Conservation (phyloP, 768 basidiomycete species). For the Flagelloscypha sp. region DNA sequence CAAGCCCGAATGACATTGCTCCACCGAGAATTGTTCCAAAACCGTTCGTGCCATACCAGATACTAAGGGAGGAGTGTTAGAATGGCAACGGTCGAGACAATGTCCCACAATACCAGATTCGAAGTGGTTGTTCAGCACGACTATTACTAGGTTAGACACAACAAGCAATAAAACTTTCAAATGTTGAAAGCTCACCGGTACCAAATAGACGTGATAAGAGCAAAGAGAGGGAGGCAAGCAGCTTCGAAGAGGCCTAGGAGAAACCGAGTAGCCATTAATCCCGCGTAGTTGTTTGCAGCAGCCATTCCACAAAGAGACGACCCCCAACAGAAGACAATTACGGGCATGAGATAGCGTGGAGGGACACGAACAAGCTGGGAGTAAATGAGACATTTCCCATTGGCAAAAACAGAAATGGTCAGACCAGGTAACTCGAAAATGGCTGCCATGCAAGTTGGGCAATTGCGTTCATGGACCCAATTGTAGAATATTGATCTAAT, state of each 20-base stretch:
- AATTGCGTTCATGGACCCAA: slow-evolving; percentile 1
- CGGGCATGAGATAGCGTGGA: slow-evolving; percentile 1
- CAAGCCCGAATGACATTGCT: slow-evolving; percentile 2
- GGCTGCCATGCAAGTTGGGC: slow-evolving; percentile 3
- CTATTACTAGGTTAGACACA: background rate
- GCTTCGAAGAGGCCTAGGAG: slow-evolving; percentile 4
- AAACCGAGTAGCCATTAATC: slow-evolving; percentile 1
- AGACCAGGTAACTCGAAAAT: slow-evolving; percentile 1
- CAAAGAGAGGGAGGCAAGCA: slow-evolving; percentile 2
- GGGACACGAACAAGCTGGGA: background rate
- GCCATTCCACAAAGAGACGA: slow-evolving; percentile 1
- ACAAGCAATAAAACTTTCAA: too few species aligned
- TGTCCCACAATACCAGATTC: background rate
- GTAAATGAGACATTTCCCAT: too few species aligned
- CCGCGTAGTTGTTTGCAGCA: background rate
- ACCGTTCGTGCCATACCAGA: slow-evolving; percentile 3
- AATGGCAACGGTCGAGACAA: background rate
- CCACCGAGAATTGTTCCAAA: slow-evolving; percentile 1
- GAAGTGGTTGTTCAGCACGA: slow-evolving; percentile 2
- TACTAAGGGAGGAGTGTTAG: background rate
- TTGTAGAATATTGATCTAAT: slow-evolving; percentile 1
- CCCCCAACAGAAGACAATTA: slow-evolving; percentile 1
- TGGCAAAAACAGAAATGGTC: too few species aligned
- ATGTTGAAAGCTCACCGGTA: background rate
- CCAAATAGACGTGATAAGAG: slow-evolving; percentile 3